Evolutionary conservation across 2,329 filamentous ascomycete genomes (phyloP), one percentile per base, ranked within the genome.

Genomic region (Aureobasidium sp.): DNA sequence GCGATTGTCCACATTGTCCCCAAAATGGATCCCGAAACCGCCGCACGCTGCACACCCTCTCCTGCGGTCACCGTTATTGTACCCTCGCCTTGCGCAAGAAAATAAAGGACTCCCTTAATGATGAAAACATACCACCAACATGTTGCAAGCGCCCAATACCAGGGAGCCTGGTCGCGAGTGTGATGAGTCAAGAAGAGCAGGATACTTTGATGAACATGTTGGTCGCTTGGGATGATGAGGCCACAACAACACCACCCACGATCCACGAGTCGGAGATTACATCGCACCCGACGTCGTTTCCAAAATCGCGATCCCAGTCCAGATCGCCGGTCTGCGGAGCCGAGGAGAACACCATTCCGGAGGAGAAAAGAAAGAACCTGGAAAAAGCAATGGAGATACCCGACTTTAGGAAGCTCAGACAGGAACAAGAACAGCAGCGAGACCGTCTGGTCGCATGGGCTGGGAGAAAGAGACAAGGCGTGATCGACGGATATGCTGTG

Each of bases 141-240:
- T 78, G 76, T 63, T 78, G 77, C 64, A 73, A 73, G 13, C 70
- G 67, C 15, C 72, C 73, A 2, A 68, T 78, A 21, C 75, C 76
- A n/a, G 73, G 71, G n/a, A 64, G 65, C 3, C 65, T 76, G n/a
- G 67, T 78, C 10, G 72, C 75, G 54, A 67, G 68, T 37, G 71
- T 75, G 9, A 67, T 74, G 67, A 74, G 71, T 10, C 68, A 71
- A 48, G 70, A 74, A 66, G 74, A 77, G 63, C 70, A 73, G 57
- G 69, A 69, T 39, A 66, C 69, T 13, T 66, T 76, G 29, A 64
- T 71, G 58, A 67, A 68, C 29, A 70, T 68, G 57, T 57, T 71
- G 21, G 69, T 69, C 48, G 67, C 68, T 45, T 72, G 70, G 70
- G 69, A 72, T 49, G 68, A 70, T 44, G 67, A 66, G 25, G 58